Evolutionary conservation across 1,139 yeast genomes (phyloP), one percentile per base, ranked within the genome.

Genomic region (Debaryomyces fabryi): DNA sequence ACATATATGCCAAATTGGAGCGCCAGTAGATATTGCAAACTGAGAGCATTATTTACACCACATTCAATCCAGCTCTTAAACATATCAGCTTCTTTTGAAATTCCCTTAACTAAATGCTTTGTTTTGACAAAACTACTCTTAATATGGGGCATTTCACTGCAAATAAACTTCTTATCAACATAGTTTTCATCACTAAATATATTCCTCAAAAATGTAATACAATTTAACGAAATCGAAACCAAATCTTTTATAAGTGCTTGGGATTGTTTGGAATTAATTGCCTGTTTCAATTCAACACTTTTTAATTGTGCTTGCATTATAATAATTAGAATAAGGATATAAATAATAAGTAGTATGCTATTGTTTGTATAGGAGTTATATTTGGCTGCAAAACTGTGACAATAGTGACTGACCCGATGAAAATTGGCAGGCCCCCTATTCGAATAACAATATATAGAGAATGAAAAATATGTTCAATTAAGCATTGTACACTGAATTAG

Each of bases 41-140:
- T 67, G 10, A 82, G 62, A 1, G 82, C 73, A 38, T 74, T 77
- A 43, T 66, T 62, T 4, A 79, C 72, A 6, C 85, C 82, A 27
- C 63, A 62, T 41, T 81, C 83, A 25, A 83, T 58, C 83, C 85
- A 81, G 47, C 74, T 69, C 21, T 80, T 59, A 36, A 82, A 66
- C 12, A 56, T 49, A 57, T 80, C 83, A 5, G 72, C 80, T 46
- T 74, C 76, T 9, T 57, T 58, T 1, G 78, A 69, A 33, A 63
- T 66, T 0, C 83, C 83, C 41, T 68, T 67, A 3, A 67, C 64
- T 36, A 82, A 59, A 8, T 74, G 72, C 57, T 81, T 81, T 9
- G 79, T 72, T 49, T 67, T 71, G 16, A 78, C 67, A 4, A 72
- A 65, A n/a, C 55, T 56, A 56, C 56, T 34, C 57, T 58, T 4